Evolutionary conservation across 148 eudicot genomes (phyloP).

Genomic region (Polygonum maritimum): DNA sequence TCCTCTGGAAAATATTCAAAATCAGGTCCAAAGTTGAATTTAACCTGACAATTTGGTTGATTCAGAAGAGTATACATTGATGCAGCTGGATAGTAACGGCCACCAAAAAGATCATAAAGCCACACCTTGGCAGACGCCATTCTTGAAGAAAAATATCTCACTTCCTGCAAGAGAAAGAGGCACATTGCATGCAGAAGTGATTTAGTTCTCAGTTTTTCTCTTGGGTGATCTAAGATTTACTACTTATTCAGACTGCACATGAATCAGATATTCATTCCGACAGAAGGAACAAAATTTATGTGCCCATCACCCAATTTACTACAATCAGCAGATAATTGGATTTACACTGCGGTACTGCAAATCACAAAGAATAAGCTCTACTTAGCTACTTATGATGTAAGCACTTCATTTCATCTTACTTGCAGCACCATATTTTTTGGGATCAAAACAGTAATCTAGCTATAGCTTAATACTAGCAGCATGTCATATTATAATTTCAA

Average conservation of each 20-base stretch:
- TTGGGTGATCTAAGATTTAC: neutral
- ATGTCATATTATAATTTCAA: neutral
- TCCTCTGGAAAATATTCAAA: slow-evolving; percentile 73
- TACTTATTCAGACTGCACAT: neutral
- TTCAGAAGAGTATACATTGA: slow-evolving; percentile 97
- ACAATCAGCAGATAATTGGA: neutral
- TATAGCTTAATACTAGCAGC: neutral
- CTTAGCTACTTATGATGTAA: neutral
- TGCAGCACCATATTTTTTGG: neutral
- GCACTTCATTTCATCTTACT: neutral
- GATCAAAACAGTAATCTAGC: neutral
- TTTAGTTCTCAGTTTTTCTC: neutral
- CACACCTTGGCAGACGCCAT: slow-evolving; percentile 83
- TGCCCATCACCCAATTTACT: neutral
- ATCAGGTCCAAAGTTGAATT: slow-evolving; percentile 96
- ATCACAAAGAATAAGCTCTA: neutral
- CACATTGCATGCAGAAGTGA: neutral
- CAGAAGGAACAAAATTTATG: neutral
- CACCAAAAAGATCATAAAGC: slow-evolving; percentile 88
- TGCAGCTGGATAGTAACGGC: slow-evolving; percentile 91
- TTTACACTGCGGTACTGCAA: neutral
- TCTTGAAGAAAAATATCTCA: slow-evolving; percentile 84
- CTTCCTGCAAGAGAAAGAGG: slow-evolving; percentile 58
- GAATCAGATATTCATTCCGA: neutral
- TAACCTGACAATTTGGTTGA: slow-evolving; percentile 78